phyloP scores from a whole-genome alignment of 2,329 filamentous ascomycete genomes.

The Lachnellula occidentalis region DNA sequence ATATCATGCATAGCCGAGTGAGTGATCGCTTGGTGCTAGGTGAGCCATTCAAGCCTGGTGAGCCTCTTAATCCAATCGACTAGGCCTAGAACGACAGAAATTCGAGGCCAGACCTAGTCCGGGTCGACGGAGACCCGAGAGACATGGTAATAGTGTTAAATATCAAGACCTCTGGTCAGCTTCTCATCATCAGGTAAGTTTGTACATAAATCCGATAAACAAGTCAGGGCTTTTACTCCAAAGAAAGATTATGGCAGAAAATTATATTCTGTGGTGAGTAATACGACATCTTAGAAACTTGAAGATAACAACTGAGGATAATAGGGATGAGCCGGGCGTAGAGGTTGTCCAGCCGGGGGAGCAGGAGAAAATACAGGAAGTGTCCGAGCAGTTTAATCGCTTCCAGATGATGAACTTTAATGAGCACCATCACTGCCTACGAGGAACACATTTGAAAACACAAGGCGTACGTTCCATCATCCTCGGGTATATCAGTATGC shows the following conservation, averaged over 20 bases:
- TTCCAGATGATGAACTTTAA: constrained; percentile 20
- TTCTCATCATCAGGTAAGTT: background rate
- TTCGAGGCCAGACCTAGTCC: background rate
- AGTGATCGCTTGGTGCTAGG: background rate
- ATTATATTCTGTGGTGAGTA: constrained; percentile 14
- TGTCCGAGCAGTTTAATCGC: constrained; percentile 16
- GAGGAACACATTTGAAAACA: constrained; percentile 15
- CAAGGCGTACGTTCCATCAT: constrained; percentile 9
- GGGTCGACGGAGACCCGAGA: background rate
- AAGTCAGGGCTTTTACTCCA: background rate
- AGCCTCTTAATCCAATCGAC: background rate
- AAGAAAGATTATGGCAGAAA: constrained; percentile 5
- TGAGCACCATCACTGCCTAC: constrained; percentile 15
- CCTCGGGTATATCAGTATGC: background rate
- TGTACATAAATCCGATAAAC: background rate
- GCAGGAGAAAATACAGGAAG: constrained; percentile 13
- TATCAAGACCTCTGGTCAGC: background rate
- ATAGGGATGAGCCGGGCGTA: constrained; percentile 11
- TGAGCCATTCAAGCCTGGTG: background rate
- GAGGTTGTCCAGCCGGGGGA: constrained; percentile 16
- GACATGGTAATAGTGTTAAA: too few species aligned
- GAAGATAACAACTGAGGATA: background rate
- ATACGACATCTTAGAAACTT: background rate
- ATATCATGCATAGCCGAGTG: background rate
- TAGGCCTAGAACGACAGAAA: background rate